Evolutionary conservation across 2,329 filamentous ascomycete genomes (phyloP).

Genomic region (Eutypella sp.): DNA sequence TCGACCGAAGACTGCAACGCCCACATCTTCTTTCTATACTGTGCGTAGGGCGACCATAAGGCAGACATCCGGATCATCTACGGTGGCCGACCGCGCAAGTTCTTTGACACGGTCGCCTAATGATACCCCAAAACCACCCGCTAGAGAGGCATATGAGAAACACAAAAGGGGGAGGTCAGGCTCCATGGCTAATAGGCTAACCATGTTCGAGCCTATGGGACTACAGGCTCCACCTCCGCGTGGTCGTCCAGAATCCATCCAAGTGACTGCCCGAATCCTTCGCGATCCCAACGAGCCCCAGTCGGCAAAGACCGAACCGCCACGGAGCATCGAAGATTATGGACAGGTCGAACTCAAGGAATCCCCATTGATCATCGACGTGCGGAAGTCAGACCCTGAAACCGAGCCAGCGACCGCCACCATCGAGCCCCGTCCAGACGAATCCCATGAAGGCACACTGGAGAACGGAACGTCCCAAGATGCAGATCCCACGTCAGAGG

Average conservation of each 20-base stretch:
- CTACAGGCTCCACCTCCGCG: conserved; percentile 34
- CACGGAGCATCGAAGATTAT: conserved; percentile 39
- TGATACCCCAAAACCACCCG: too few species aligned
- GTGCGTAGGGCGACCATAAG: conserved; percentile 34
- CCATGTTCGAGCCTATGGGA: conserved; percentile 44
- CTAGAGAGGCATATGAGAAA: too few species aligned
- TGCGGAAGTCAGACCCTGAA: conserved; percentile 38
- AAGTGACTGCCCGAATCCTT: conserved; percentile 80
- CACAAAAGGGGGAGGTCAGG: conserved; percentile 41
- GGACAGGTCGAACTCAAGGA: conserved; percentile 50
- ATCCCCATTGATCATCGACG: conserved; percentile 54
- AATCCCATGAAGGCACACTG: conserved; percentile 43
- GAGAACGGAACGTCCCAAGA: conserved; percentile 44
- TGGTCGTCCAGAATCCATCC: conserved; percentile 68
- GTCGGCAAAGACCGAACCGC: conserved; percentile 35
- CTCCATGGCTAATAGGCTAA: conserved; percentile 51
- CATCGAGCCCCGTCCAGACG: conserved; percentile 18
- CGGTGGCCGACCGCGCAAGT: conserved; percentile 30
- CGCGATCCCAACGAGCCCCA: conserved; percentile 52
- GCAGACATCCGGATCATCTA: conserved; percentile 28
- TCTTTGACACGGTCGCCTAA: conserved; percentile 24
- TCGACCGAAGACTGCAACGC: conserved; percentile 23
- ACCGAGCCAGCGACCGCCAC: conserved; percentile 21
- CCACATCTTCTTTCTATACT: conserved; percentile 40
- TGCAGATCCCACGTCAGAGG: conserved; percentile 28